Base-by-base conservation (phyloP, 225 moss, liverwort and hornwort genomes). In the Pseudoscleropodium purum region DNA sequence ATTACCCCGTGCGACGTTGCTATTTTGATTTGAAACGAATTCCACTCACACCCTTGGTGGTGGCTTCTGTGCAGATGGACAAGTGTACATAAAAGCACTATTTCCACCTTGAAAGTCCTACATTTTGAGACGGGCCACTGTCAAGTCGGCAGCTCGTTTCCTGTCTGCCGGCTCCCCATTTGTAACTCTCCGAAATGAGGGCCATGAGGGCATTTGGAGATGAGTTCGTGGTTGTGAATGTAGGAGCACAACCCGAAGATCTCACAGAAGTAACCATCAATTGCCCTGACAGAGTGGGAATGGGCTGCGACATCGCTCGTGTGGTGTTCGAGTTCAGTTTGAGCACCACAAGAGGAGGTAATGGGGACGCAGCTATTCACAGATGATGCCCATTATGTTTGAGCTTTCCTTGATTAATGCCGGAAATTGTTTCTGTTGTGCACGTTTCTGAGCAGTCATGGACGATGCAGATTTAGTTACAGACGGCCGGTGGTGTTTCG, bases 401-500 rank as follows among this genome's bases (percentile, higher is more conserved):
- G 6, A n/a, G 64, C 39, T 66, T 80, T 84, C 30, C 75, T 43
- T 26, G 83, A 54, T 68, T 17, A 39, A 59, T 79, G 11, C 68
- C 6, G 10, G 54, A 59, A 84, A 47, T 49, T 23, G 49, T 68
- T 84, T 67, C 60, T 84, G 43, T 23, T 49, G 17, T 81, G 70
- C 31, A 43, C 43, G n/a, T 82, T 41, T 73, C 49, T 84, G 86
- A 88, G 13, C 21, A 31, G n/a, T 79, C 37, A 34, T 87, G 49
- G 91, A 45, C 15, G n/a, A 68, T 90, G 92, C 96, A 96, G 96
- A 96, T 92, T 91, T 96, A 86, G 94, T 86, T 64, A 96, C 96
- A 72, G 96, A 96, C 78, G 95, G 96, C 47, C 91, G 94, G 68
- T 96, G 96, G 96, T 96, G 96, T 84, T 96, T 95, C 82, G 93